Base-by-base conservation (phyloP, 164 flowering plant genomes). In the Nelumbo lutea region DNA sequence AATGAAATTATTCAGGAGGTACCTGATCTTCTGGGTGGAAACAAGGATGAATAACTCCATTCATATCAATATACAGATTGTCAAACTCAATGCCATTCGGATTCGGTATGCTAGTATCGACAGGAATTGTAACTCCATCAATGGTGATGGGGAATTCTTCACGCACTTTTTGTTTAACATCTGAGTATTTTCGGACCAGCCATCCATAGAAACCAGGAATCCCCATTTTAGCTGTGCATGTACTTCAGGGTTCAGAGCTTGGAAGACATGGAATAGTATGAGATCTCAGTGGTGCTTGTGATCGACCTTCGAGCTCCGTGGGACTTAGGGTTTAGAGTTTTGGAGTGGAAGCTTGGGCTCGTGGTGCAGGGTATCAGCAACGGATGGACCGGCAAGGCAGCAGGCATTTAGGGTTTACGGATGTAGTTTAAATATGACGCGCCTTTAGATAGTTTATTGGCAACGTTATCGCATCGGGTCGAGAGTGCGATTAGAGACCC, bases 31-130 rank as follows among this genome's bases (percentile, higher is more conserved):
- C 83, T 0, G 87, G 87, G 59, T 86, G 90, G 70, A 84, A 82
- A 60, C 90, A 86, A 11, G 90, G 90, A 51, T 86, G 87, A 52
- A 86, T 78, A 53, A 86, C 84, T 10, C 86, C 87, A 44, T 84
- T 83, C 84, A 83, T 83, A 66, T 84, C 87, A 6, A 84, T 75
- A 58, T 84, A 84, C 1, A 84, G 81, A 60, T 84, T 84, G 67
- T 86, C 87, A 59, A 79, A 82, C 48, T 86, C 90, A 1, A 78
- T 6, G 40, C 83, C 82, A 64, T 79, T 86, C 9, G 87, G 86
- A 66, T 81, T 84, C 0, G 80, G 82, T 0, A 14, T 42, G 64
- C 70, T 75, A 0, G 68, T 50, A 68, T 82, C 81, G 14, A 74
- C 4, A 2, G 79, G 77, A 27, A 72, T 45, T 1, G 62, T 4